Percentiles rank a stretch among this genome's conserved stretches.
Conservation (phyloP, 2,329 filamentous ascomycete species). For the Penicillium sp. region DNA sequence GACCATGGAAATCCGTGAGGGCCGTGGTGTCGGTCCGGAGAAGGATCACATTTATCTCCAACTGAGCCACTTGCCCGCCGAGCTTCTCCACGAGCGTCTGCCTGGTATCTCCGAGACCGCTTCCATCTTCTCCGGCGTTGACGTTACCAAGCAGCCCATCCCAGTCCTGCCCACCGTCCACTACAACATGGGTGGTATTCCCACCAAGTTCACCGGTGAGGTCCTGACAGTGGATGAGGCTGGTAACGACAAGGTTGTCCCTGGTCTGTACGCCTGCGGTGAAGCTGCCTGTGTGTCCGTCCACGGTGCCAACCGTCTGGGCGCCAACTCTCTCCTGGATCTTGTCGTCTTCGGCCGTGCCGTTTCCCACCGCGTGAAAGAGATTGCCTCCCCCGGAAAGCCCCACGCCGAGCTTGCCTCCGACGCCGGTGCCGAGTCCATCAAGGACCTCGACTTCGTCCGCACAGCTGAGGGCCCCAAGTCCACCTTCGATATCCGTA, state of each 20-base stretch:
- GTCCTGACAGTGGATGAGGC: constrained; percentile 85
- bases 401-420: constrained; percentile 79
- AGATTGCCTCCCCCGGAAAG: constrained; percentile 85
- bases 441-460: constrained; percentile 82
- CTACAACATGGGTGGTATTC: constrained; percentile 99
- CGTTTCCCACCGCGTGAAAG: constrained; percentile 94
- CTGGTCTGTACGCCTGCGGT: constrained; percentile 93
- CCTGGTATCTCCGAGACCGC: constrained; percentile 99
- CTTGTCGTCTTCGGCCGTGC: constrained; percentile 97
- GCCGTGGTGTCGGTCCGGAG: constrained; percentile 92
- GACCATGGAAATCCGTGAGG: constrained; percentile 97
- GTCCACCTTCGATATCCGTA: constrained; percentile 85
- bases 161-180: constrained; percentile 95
- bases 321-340: constrained; percentile 97
- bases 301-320: constrained; percentile 96
- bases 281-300: constrained; percentile 98
- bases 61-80: constrained; percentile 89
- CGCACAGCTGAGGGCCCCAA: constrained; percentile 83
- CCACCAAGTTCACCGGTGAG: constrained; percentile 95
- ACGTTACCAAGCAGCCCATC: constrained; percentile 96
- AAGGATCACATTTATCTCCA: constrained; percentile 99
- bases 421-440: constrained; percentile 87
- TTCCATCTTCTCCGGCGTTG: constrained; percentile 94
- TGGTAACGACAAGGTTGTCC: constrained; percentile 91
- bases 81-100: constrained; percentile 93